Percentiles rank a stretch among this genome's conserved stretches.
These are phyloP conservation scores for Ballota nigra DNA, from an alignment of 257 asterid genomes.

Conservation along the genomic window DNA sequence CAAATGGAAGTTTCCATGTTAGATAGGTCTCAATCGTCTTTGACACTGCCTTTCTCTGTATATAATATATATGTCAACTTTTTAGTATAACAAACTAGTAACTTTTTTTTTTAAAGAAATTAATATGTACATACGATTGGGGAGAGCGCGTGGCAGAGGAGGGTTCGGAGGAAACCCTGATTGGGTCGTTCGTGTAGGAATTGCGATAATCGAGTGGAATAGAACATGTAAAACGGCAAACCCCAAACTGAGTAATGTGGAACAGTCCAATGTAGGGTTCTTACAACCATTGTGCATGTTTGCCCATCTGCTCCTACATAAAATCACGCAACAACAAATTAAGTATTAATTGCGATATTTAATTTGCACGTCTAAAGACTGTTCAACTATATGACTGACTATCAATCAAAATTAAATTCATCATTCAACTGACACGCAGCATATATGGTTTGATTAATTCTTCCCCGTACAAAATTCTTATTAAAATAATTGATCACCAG, in stretches of 20 bases:
- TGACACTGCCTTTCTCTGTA: slow-evolving; percentile 60
- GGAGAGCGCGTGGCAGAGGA: slow-evolving; percentile 56
- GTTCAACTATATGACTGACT: neutral
- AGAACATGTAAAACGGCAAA: slow-evolving; percentile 80
- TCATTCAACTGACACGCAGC: too few species aligned
- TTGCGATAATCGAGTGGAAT: slow-evolving; percentile 86
- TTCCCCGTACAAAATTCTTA: too few species aligned
- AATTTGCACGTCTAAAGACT: too few species aligned
- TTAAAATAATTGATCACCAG: too few species aligned
- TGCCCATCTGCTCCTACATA: slow-evolving; percentile 61
- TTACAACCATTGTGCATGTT: slow-evolving; percentile 76
- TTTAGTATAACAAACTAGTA: neutral
- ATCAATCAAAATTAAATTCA: neutral
- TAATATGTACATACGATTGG: slow-evolving; percentile 54
- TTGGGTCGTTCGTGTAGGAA: slow-evolving; percentile 79
- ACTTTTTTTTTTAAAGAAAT: neutral
- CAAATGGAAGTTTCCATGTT: slow-evolving; percentile 79
- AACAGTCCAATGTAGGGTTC: slow-evolving; percentile 89
- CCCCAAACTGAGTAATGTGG: slow-evolving; percentile 97
- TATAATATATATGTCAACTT: neutral
- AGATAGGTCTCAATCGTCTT: slow-evolving; percentile 72
- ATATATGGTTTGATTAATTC: too few species aligned
- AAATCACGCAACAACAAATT: neutral
- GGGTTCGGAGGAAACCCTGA: slow-evolving; percentile 63
- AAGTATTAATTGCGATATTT: too few species aligned